Evolutionary conservation across 78 protist genomes (phyloP).

Genomic region (Mantamonas sphyraenae): DNA sequence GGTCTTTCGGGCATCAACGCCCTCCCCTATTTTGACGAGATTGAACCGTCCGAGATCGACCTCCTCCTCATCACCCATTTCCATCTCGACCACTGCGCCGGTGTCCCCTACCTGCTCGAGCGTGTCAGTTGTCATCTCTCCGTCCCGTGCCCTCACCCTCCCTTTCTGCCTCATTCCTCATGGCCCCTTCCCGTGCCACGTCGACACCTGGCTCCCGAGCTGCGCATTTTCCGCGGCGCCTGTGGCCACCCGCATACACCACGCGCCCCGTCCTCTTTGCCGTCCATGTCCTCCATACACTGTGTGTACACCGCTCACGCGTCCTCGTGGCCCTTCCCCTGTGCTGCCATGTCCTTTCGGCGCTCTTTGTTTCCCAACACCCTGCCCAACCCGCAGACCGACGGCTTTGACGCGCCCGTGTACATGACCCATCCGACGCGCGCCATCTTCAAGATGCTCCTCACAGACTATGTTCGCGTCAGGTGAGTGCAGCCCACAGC

Average conservation of each 20-base stretch:
- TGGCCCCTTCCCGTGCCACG: slow-evolving; percentile 83
- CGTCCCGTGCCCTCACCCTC: slow-evolving; percentile 36
- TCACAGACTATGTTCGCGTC: slow-evolving; percentile 69
- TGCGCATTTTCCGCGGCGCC: too few species aligned
- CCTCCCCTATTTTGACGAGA: slow-evolving; percentile 81
- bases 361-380: neutral
- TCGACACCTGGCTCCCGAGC: slow-evolving; percentile 59
- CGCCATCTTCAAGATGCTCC: slow-evolving; percentile 68
- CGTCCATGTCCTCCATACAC: neutral
- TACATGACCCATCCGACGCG: slow-evolving; percentile 96
- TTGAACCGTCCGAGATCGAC: slow-evolving; percentile 63
- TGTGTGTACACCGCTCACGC: neutral
- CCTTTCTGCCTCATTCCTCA: slow-evolving; percentile 93
- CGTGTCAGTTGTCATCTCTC: neutral
- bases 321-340: neutral
- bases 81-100: slow-evolving; percentile 35
- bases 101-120: slow-evolving; percentile 18
- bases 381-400: too few species aligned
- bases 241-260: neutral
- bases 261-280: neutral
- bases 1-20: slow-evolving; percentile 60
- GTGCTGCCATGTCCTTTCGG: neutral
- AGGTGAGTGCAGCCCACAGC: neutral
- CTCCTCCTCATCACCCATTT: slow-evolving; percentile 83
- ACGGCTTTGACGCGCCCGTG: slow-evolving; percentile 80